Evolutionary conservation across 371 early-diverging fungal species (phyloP).

Genomic region (Mucor mucedo): DNA sequence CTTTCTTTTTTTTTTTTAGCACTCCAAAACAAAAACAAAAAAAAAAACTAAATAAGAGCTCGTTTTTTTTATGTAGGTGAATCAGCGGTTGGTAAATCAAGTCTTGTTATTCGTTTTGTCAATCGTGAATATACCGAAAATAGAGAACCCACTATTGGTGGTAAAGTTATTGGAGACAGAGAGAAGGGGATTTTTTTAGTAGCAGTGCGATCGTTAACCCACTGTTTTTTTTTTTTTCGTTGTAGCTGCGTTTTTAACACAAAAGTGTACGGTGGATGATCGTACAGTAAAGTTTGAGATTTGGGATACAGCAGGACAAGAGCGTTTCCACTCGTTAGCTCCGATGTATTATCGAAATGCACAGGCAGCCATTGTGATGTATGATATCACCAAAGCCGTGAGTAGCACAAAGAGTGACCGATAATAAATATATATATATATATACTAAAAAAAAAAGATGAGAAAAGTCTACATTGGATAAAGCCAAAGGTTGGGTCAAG

Average conservation of each 20-base stretch:
- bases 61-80: constrained; percentile 61
- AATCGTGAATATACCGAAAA: constrained; percentile 94
- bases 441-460: not conserved
- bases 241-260: constrained; percentile 82
- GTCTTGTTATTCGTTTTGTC: constrained; percentile 86
- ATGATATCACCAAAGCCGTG: constrained; percentile 92
- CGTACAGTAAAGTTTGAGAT: constrained; percentile 83
- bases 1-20: not conserved
- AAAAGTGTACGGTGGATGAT: constrained; percentile 71
- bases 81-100: constrained; percentile 88
- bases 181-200: not conserved
- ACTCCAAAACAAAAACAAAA: not conserved
- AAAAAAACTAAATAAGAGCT: not conserved
- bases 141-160: constrained; percentile 97
- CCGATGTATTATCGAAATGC: constrained; percentile 99
- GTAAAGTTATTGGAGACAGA: too few relatives aligned
- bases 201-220: too few relatives aligned
- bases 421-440: too few relatives aligned
- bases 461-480: constrained; percentile 81
- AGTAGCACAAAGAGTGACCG: constrained; percentile 16
- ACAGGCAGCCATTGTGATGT: constrained; percentile 94
- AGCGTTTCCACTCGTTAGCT: constrained; percentile 93
- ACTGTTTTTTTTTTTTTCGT: not conserved
- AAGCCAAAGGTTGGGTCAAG: constrained; percentile 98
- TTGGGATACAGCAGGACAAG: constrained; percentile 96